Percentiles rank a stretch among this genome's conserved stretches.
Evolutionary conservation across 2,329 filamentous ascomycete genomes (phyloP).

Genomic region (Colletotrichum coccodes): DNA sequence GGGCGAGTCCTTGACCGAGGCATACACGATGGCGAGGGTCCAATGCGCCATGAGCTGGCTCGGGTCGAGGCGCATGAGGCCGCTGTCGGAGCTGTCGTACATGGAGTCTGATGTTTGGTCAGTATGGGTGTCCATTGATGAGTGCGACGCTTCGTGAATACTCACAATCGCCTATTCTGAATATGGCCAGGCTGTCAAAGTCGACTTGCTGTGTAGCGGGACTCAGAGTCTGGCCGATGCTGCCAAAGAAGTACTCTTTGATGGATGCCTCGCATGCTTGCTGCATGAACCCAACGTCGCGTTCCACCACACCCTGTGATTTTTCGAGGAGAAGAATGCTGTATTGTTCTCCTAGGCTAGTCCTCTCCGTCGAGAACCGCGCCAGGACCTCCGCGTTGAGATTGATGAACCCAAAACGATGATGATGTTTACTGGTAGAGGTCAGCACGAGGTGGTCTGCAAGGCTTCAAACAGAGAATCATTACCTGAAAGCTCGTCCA

Average conservation of each 20-base stretch:
- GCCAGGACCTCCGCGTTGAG: conserved; percentile 79
- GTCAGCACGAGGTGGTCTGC: background rate
- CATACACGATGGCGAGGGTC: conserved; percentile 86
- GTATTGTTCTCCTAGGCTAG: conserved; percentile 73
- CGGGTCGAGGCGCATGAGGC: conserved; percentile 73
- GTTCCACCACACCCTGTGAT: conserved; percentile 84
- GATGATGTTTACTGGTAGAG: conserved; percentile 79
- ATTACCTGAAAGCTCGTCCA: conserved; percentile 63
- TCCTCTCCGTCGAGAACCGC: conserved; percentile 69
- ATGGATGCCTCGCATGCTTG: conserved; percentile 79
- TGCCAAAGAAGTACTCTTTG: conserved; percentile 95
- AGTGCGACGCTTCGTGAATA: background rate
- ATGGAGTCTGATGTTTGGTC: conserved; percentile 37
- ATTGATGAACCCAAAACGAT: conserved; percentile 83
- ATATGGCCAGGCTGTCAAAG: conserved; percentile 79
- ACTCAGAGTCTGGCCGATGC: conserved; percentile 78
- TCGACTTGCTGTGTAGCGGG: conserved; percentile 89
- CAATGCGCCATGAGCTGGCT: conserved; percentile 80
- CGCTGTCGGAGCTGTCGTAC: conserved; percentile 44
- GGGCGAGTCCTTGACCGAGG: conserved; percentile 73
- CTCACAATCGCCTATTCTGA: conserved; percentile 72
- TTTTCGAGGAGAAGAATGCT: conserved; percentile 83
- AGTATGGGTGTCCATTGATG: conserved; percentile 3
- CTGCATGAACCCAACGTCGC: conserved; percentile 80
- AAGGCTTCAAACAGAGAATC: background rate